Percentiles rank a stretch among this genome's conserved stretches.
Evolutionary conservation across 1,139 yeast species (phyloP).

Genomic region (Yamadazyma dendronema): DNA sequence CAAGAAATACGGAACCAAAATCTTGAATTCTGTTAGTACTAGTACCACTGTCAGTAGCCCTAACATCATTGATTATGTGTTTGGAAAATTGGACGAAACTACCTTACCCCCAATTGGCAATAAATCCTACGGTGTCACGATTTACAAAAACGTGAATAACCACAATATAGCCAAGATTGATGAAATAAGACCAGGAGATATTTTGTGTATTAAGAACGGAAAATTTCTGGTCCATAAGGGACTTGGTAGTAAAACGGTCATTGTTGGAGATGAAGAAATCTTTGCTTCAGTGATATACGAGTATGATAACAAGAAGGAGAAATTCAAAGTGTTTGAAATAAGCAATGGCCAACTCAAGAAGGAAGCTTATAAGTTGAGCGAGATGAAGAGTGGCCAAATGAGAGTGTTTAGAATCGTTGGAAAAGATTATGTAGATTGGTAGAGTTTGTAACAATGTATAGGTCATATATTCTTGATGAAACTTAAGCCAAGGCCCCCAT

Average conservation of each 20-base stretch:
- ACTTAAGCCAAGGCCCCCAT: conserved; percentile 74
- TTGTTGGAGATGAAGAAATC: conserved; percentile 41
- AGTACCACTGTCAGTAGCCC: conserved; percentile 11
- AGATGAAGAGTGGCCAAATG: conserved; percentile 75
- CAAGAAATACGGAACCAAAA: conserved; percentile 40
- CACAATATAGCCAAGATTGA: conserved; percentile 57
- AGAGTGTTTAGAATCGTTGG: conserved; percentile 60
- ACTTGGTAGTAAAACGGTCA: conserved; percentile 45
- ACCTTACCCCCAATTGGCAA: conserved; percentile 61
- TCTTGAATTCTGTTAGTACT: conserved; percentile 8
- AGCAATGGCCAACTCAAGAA: conserved; percentile 55
- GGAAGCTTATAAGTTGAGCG: conserved; percentile 65
- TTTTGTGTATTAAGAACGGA: conserved; percentile 72
- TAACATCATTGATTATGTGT: conserved; percentile 23
- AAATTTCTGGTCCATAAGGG: conserved; percentile 70
- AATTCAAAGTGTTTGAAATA: conserved; percentile 71
- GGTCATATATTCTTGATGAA: neutral
- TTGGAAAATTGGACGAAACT: conserved; percentile 13
- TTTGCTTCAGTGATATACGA: conserved; percentile 52
- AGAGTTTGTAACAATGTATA: neutral
- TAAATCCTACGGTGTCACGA: conserved; percentile 69
- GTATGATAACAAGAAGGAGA: conserved; percentile 72
- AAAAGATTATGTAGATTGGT: conserved; percentile 15
- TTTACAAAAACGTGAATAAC: conserved; percentile 49
- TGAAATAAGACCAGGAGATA: conserved; percentile 79